Evolutionary conservation across 2,329 filamentous ascomycete genomes (phyloP).

Genomic region (Colletotrichum sp.): DNA sequence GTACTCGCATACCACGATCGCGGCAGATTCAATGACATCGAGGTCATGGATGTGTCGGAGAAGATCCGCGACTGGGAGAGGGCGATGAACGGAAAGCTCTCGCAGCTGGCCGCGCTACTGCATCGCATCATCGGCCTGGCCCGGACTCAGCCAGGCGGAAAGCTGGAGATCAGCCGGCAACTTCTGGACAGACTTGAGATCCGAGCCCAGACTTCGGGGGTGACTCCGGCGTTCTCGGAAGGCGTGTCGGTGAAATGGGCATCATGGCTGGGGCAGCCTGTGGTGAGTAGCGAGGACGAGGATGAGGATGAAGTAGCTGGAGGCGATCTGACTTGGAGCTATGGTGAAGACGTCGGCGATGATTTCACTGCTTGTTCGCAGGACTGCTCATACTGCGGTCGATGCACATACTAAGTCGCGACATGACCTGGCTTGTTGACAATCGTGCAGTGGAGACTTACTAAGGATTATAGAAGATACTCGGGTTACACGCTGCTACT

Average conservation of each 20-base stretch:
- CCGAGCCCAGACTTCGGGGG: neutral
- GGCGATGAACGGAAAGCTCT: conserved; percentile 31
- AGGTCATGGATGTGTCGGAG: neutral
- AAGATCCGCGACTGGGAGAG: conserved; percentile 41
- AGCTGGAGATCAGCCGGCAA: conserved; percentile 9
- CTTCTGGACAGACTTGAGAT: neutral
- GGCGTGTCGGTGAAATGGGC: neutral
- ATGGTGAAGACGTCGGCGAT: neutral
- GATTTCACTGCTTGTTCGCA: conserved; percentile 21
- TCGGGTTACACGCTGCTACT: neutral
- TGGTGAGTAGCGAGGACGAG: neutral
- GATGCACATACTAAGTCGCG: conserved; percentile 10
- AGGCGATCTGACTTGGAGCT: neutral
- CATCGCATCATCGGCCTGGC: conserved; percentile 8
- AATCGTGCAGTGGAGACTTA: neutral
- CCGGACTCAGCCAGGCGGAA: neutral
- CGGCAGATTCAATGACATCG: too few relatives aligned
- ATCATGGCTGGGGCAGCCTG: neutral
- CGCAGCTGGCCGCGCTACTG: conserved; percentile 31
- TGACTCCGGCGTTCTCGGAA: neutral
- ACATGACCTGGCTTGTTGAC: neutral
- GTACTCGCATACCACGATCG: too few relatives aligned
- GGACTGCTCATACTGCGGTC: conserved; percentile 18
- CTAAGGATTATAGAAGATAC: neutral
- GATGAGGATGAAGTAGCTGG: neutral